Evolutionary conservation across 352 stramenopile species (phyloP).

Genomic region (Phytophthora sansomeana): DNA sequence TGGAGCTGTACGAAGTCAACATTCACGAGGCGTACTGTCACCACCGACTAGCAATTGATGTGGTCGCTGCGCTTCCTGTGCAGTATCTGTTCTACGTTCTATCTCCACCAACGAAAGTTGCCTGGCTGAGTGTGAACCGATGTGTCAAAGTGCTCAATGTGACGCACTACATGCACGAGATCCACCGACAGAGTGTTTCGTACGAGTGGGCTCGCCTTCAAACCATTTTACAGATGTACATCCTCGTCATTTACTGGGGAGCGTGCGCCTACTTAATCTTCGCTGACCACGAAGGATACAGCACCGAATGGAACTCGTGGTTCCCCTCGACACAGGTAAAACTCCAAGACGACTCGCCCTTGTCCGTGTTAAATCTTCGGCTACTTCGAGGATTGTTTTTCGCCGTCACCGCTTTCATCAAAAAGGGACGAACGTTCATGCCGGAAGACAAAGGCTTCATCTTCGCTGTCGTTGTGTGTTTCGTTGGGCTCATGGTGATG

Average conservation of each 20-base stretch:
- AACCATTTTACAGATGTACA: conserved; percentile 51
- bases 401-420: conserved; percentile 64
- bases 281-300: conserved; percentile 47
- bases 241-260: conserved; percentile 61
- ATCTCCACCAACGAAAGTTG: conserved; percentile 5
- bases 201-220: conserved; percentile 52
- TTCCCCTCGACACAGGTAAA: conserved; percentile 44
- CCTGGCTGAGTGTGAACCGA: conserved; percentile 54
- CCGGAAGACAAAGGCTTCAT: conserved; percentile 41
- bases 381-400: conserved; percentile 67
- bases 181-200: conserved; percentile 52
- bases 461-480: conserved; percentile 68
- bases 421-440: conserved; percentile 56
- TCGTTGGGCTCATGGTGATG: conserved; percentile 60
- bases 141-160: conserved; percentile 69
- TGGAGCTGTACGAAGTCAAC: conserved; percentile 66
- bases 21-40: conserved; percentile 49
- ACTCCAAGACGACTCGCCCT: conserved; percentile 36
- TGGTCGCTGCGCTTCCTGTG: conserved; percentile 51
- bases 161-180: conserved; percentile 59
- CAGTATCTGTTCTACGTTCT: conserved; percentile 42
- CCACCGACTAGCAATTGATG: conserved; percentile 53
- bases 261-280: conserved; percentile 57
- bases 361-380: conserved; percentile 43
- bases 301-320: conserved; percentile 63